A percentile compares a stretch with the other conserved stretches of the same genome.
phyloP scores from a whole-genome alignment of 306 rosid genomes.

The Carpinus fangiana region DNA sequence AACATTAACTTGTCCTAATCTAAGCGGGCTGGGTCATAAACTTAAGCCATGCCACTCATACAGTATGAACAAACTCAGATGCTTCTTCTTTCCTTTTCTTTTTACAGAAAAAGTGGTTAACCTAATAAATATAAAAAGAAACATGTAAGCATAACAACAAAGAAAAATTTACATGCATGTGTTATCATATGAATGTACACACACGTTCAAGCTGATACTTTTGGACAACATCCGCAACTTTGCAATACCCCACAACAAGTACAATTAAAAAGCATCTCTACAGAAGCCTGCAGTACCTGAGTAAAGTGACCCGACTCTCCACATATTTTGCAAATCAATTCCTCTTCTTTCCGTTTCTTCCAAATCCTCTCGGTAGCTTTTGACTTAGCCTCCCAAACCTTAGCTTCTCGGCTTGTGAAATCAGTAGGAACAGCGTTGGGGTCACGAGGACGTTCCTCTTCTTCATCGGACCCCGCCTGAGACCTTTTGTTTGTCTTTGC shows the following conservation, averaged over 20 bases:
- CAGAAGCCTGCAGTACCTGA: slow-evolving; percentile 55
- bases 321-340: slow-evolving; percentile 93
- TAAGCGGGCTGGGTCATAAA: neutral
- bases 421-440: slow-evolving; percentile 98
- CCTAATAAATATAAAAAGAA: neutral
- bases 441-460: slow-evolving; percentile 70
- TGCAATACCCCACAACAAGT: neutral
- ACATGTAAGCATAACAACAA: neutral
- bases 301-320: slow-evolving; percentile 98
- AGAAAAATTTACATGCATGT: neutral
- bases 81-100: neutral
- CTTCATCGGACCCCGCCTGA: slow-evolving; percentile 76
- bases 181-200: neutral
- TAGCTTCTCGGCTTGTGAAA: slow-evolving; percentile 98
- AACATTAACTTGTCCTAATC: neutral
- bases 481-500: slow-evolving; percentile 71
- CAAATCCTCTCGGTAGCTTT: slow-evolving; percentile 98
- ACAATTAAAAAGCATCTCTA: slow-evolving; percentile 8
- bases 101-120: neutral
- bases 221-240: neutral
- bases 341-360: slow-evolving; percentile 99
- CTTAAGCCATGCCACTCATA: neutral
- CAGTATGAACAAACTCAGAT: neutral
- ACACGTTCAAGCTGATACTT: neutral
- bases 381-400: slow-evolving; percentile 99